Base-by-base conservation (phyloP, 345 rosid species). In the Corchorus olitorius region DNA sequence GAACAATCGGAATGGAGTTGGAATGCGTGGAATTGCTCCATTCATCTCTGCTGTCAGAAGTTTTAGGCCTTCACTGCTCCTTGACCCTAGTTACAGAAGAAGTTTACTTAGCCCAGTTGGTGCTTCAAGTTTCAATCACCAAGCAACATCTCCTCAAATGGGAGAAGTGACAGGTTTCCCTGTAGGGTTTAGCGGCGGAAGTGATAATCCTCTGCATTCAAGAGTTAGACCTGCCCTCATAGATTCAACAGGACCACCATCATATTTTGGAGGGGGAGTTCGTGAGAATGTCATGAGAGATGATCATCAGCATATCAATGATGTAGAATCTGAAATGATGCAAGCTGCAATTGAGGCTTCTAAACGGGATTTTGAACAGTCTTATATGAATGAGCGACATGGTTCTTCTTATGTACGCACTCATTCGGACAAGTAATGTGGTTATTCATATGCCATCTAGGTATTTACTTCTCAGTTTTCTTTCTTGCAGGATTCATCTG, bases 331-430 rank as follows among this genome's bases (percentile, higher is more conserved):
- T 53, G 90, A 91, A 80, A 90, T 93, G 94, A 56, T 93, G 65
- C 89, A 82, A 82, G 82, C 85, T 74, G 98, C 97, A 46, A 86
- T 93, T 67, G 95, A 89, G 86, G 94, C 97, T 85, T 94, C 98
- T 16, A 87, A 80, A 80, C 81, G 70, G 67, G 95, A 88, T 78
- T 86, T 83, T 82, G 79, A 74, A 72, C 83, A 73, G 72, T 74
- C 49, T 78, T 66, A 45, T 80, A 63, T 45, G 65, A 72, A 75
- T 68, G 52, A 52, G 46, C 22, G 65, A 56, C 74, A 34, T 79
- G 77, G 14, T 79, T 74, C 72, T 20, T 67, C 66, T 37, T 33
- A 74, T 77, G 71, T 78, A 74, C 27, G 19, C 35, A n/a, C 45
- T 78, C 70, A 45, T 81, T 61, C 16, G 49, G 75, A 65, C 41